These are phyloP conservation scores for Leccinum variabile DNA, from an alignment of 1,284 basidiomycete genomes.

Conservation along the genomic window DNA sequence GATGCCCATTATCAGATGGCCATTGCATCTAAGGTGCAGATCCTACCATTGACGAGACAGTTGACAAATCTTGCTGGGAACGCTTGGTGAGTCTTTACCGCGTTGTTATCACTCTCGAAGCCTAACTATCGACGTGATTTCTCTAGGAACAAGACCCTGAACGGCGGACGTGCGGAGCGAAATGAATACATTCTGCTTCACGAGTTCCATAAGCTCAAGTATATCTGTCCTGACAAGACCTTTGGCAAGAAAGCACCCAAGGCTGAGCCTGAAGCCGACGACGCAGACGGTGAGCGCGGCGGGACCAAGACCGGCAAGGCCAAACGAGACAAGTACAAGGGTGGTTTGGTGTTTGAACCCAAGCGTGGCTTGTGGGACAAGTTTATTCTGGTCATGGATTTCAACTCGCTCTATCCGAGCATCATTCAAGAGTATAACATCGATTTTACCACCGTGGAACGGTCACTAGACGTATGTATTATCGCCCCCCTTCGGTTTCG, in stretches of 20 bases:
- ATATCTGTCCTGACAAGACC: slow-evolving; percentile 94
- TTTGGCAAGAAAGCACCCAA: slow-evolving; percentile 70
- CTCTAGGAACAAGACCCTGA: slow-evolving; percentile 88
- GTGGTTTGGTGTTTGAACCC: slow-evolving; percentile 97
- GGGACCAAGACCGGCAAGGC: slow-evolving; percentile 55
- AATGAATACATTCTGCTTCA: slow-evolving; percentile 99
- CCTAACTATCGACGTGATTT: not conserved
- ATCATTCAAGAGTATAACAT: slow-evolving; percentile 99
- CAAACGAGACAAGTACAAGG: slow-evolving; percentile 96
- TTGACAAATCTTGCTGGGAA: slow-evolving; percentile 98
- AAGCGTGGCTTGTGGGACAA: slow-evolving; percentile 97
- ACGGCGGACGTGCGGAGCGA: slow-evolving; percentile 94
- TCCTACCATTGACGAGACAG: slow-evolving; percentile 87
- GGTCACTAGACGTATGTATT: slow-evolving; percentile 58
- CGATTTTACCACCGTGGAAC: slow-evolving; percentile 95
- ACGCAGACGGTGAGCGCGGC: slow-evolving; percentile 61
- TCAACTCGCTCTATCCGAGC: slow-evolving; percentile 98
- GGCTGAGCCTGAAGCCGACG: slow-evolving; percentile 44
- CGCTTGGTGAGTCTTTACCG: slow-evolving; percentile 67
- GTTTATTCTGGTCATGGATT: slow-evolving; percentile 99
- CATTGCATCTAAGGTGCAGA: slow-evolving; percentile 87
- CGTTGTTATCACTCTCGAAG: slow-evolving; percentile 33
- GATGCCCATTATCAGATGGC: slow-evolving; percentile 98
- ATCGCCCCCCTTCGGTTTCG: slow-evolving; percentile 17
- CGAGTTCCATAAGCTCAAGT: slow-evolving; percentile 96